Evolutionary conservation across 108 stramenopile genomes (phyloP), one percentile per base, ranked within the genome.

Genomic region (Parietichytrium sp.): DNA sequence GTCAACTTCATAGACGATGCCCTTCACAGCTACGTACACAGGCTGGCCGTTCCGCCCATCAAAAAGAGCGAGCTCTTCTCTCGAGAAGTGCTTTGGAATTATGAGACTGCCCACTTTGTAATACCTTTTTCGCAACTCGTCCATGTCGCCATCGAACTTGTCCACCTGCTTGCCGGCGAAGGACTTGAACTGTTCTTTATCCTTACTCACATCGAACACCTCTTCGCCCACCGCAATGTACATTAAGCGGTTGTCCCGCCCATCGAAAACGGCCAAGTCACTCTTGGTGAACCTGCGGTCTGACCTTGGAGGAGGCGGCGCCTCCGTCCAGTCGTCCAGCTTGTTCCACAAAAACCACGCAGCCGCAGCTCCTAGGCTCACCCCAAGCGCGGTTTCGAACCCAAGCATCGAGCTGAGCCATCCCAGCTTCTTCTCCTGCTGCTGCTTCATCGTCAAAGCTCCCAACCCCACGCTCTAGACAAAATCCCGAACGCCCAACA

Each of bases 311-410:
- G 61, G 23, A 7, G 61, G 61, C 16, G 45, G 61, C 15, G 10
- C 29, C 16, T 55, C 6, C 61, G 33, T 27, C 61, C 61, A 72
- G 61, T 72, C 61, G 42, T 72, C 61, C n/a, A 72, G 6, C 42
- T 72, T 72, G 42, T 27, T 72, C 61, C 61, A 72, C 61, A 72
- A 25, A 72, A 72, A 72, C 61, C 61, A 72, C 1, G 45, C 42
- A 7, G 61, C 33, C 8, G 61, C 61, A n/a, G 61, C 61, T 6
- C 61, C 61, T 12, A 72, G 38, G 42, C 61, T 42, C 61, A 72
- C 45, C n/a, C 61, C 61, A 16, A 72, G 61, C 20, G 45, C 10
- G 15, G 61, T 72, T n/a, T 72, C 61, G n/a, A 72, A 2, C 38
- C 45, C 45, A n/a, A 72, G 4, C 61, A 72, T 45, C n/a, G 54